phyloP scores from a whole-genome alignment of 495 filamentous ascomycete species.

The Recurvomyces mirabilis region DNA sequence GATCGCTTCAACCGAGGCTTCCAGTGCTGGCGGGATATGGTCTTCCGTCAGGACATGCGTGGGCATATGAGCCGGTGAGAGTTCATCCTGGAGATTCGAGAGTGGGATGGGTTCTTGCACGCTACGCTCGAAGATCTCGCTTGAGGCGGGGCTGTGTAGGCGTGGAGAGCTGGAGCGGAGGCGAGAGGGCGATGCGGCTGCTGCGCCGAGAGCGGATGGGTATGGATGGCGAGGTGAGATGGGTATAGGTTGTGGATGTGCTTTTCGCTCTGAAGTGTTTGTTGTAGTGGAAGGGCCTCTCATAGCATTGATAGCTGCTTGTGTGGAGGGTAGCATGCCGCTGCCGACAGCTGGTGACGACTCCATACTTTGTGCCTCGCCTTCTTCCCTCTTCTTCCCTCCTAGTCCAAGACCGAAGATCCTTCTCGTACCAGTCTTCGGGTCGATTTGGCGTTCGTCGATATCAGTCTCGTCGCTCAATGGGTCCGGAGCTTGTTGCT shows the following conservation, averaged over 20 bases:
- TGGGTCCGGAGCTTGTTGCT: too few relatives aligned
- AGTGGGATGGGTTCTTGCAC: slow-evolving; percentile 61
- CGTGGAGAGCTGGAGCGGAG: slow-evolving; percentile 33
- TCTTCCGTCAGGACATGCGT: slow-evolving; percentile 85
- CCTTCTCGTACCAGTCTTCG: background rate
- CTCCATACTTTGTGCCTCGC: background rate
- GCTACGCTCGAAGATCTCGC: slow-evolving; percentile 88
- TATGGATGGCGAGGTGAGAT: slow-evolving; percentile 8
- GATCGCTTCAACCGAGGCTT: slow-evolving; percentile 80
- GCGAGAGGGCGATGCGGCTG: slow-evolving; percentile 18
- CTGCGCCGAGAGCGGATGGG: slow-evolving; percentile 1
- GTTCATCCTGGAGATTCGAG: slow-evolving; percentile 41
- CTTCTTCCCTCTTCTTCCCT: too few relatives aligned
- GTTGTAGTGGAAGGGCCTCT: too few relatives aligned
- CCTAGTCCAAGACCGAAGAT: too few relatives aligned
- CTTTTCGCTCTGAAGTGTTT: slow-evolving; percentile 2
- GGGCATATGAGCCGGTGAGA: slow-evolving; percentile 60
- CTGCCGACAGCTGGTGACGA: too few relatives aligned
- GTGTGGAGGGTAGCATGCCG: slow-evolving; percentile 2
- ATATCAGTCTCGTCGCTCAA: background rate
- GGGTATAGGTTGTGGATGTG: slow-evolving; percentile 11
- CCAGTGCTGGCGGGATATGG: slow-evolving; percentile 79
- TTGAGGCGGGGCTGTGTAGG: slow-evolving; percentile 39
- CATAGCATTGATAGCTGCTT: background rate
- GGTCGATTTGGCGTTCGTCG: too few relatives aligned